These are phyloP conservation scores for Cryphonectria japonica DNA, from an alignment of 2,329 filamentous ascomycete species.

Conservation along the genomic window DNA sequence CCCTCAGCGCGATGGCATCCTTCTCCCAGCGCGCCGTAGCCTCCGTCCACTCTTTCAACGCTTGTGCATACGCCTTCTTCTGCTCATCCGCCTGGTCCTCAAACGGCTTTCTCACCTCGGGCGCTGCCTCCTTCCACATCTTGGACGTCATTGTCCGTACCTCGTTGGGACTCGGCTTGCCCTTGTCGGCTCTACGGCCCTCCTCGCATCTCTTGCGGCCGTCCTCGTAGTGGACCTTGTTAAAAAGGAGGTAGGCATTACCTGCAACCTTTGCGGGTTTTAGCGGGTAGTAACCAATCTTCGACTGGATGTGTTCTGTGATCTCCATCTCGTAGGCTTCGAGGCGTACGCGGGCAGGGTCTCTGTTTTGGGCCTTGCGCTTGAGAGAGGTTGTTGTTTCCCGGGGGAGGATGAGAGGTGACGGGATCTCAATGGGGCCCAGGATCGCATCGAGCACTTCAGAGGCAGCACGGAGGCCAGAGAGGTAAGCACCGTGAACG, in stretches of 20 bases:
- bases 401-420: conserved; percentile 73
- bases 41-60: conserved; percentile 62
- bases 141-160: conserved; percentile 83
- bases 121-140: conserved; percentile 82
- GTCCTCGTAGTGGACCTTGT: conserved; percentile 73
- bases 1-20: conserved; percentile 59
- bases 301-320: conserved; percentile 53
- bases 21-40: conserved; percentile 73
- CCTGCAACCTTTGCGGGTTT: conserved; percentile 74
- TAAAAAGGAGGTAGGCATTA: conserved; percentile 89
- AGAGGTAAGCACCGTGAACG: conserved; percentile 94
- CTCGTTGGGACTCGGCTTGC: conserved; percentile 73
- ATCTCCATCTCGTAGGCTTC: conserved; percentile 61
- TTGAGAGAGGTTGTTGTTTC: conserved; percentile 55
- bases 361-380: conserved; percentile 54
- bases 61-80: conserved; percentile 65
- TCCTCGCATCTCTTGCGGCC: conserved; percentile 65
- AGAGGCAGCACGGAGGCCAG: conserved; percentile 84
- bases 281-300: conserved; percentile 74
- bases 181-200: conserved; percentile 65
- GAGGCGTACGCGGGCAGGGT: conserved; percentile 55
- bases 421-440: conserved; percentile 77
- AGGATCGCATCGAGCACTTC: conserved; percentile 82
- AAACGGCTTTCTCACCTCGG: conserved; percentile 76
- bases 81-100: conserved; percentile 73